phyloP scores from a whole-genome alignment of 2,329 filamentous ascomycete species.

The Epicoccum sorghinum region DNA sequence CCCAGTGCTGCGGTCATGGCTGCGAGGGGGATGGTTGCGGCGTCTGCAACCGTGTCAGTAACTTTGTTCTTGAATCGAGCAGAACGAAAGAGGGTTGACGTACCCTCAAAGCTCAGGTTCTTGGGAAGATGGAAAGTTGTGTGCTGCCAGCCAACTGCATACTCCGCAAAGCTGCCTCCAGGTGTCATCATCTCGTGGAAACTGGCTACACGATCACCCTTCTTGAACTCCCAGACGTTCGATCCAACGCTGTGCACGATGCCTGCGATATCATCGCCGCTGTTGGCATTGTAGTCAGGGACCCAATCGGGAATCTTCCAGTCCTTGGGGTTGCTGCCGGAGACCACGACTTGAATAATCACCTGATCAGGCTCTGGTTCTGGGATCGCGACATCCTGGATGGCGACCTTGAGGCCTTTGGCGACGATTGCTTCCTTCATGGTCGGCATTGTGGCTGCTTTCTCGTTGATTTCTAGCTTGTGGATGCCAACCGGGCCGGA shows the following conservation, averaged over 20 bases:
- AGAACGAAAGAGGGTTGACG: background rate
- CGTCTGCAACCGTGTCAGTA: slow-evolving; percentile 35
- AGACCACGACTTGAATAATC: slow-evolving; percentile 48
- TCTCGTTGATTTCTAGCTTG: background rate
- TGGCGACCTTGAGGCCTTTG: slow-evolving; percentile 40
- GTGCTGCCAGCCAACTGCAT: slow-evolving; percentile 61
- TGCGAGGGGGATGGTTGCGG: slow-evolving; percentile 54
- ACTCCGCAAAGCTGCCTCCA: slow-evolving; percentile 65
- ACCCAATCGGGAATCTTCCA: slow-evolving; percentile 46
- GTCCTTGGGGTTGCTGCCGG: slow-evolving; percentile 56
- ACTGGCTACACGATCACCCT: slow-evolving; percentile 63
- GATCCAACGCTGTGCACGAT: slow-evolving; percentile 61
- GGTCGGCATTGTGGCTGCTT: slow-evolving; percentile 1
- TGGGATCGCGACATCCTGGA: slow-evolving; percentile 46
- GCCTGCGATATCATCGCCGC: slow-evolving; percentile 63
- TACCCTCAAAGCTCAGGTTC: slow-evolving; percentile 59
- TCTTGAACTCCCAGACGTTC: slow-evolving; percentile 63
- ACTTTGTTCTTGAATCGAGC: no score
- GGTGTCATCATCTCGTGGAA: slow-evolving; percentile 61
- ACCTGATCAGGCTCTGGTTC: slow-evolving; percentile 42
- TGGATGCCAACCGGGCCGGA: background rate
- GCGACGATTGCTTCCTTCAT: slow-evolving; percentile 53
- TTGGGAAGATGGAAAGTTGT: slow-evolving; percentile 63
- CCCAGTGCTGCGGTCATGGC: slow-evolving; percentile 55
- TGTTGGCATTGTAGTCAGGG: slow-evolving; percentile 45